Evolutionary conservation across 257 asterid genomes (phyloP), one percentile per base, ranked within the genome.

Genomic region (Gentiana straminea): DNA sequence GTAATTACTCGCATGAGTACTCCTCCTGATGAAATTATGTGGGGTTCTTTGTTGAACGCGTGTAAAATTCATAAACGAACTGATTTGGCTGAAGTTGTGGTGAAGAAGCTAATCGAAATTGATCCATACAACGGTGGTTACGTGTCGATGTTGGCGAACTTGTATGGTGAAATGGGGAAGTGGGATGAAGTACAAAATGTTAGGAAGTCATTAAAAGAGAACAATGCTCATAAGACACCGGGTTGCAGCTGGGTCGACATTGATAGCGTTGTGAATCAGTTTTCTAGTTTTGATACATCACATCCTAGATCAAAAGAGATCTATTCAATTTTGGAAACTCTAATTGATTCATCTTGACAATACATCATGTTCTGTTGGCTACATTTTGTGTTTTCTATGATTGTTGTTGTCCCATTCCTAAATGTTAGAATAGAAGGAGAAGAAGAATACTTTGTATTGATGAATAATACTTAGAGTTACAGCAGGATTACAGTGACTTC

Each of bases 241-340:
- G 95, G 97, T 50, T 83, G 94, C 63, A 86, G 97, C 72, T 86
- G 97, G 94, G 75, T 86, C 51, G 94, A 86, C 70, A 65, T 76
- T 52, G 84, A 86, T 50, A 73, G 63, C 51, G 74, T 62, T 55
- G 77, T 89, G 71, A 82, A 76, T 61, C 75, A 51, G 8, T 83
- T 89, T 64, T 59, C 64, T 58, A 81, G 87, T 35, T 82, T 76
- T 49, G 95, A 79, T 63, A 79, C 66, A 78, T 76, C 76, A 11
- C 97, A 89, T 69, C 84, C 80, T 39, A 78, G 61, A 70, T 59
- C 66, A 8, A 82, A 68, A 61, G 86, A 83, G 52, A 79, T 83
- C 67, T 81, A 81, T 67, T 70, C 75, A 33, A 68, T 73, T 70
- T 73, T 89, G 75, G 76, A 67, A 41, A 64, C 68, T 64, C 44